phyloP scores from a whole-genome alignment of 768 basidiomycete genomes.

The Lenzites betulinus region DNA sequence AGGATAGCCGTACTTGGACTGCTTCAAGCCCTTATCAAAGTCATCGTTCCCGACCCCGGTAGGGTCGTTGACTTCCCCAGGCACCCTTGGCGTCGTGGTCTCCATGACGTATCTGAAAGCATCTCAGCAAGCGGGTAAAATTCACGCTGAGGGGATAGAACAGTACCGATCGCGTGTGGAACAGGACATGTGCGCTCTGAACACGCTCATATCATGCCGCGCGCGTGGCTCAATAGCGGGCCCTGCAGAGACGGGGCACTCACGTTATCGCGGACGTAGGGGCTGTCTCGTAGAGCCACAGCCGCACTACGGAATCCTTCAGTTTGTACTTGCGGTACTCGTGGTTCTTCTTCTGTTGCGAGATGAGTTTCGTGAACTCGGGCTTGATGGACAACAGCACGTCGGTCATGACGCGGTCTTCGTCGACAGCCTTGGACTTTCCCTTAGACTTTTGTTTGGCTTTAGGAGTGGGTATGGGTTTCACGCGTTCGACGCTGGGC shows the following conservation, averaged over 20 bases:
- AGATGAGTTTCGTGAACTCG: conserved; percentile 35
- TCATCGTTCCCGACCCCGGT: conserved; percentile 39
- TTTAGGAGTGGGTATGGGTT: background rate
- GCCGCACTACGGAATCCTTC: conserved; percentile 29
- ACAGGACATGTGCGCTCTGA: background rate
- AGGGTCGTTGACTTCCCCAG: conserved; percentile 37
- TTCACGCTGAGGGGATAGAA: background rate
- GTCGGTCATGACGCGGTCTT: conserved; percentile 35
- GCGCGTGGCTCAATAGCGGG: background rate
- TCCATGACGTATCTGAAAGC: conserved; percentile 30
- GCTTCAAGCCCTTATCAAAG: conserved; percentile 36
- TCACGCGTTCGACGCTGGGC: background rate
- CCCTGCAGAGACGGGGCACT: conserved; percentile 10
- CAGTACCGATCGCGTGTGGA: background rate
- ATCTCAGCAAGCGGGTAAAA: background rate
- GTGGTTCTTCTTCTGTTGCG: conserved; percentile 37
- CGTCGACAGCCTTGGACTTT: conserved; percentile 2
- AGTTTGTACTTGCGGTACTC: conserved; percentile 39
- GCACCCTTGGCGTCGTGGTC: conserved; percentile 32
- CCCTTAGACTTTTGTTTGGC: background rate
- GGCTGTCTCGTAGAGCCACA: conserved; percentile 38
- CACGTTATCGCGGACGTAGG: conserved; percentile 35
- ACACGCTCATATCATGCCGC: too few species aligned
- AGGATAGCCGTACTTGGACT: conserved; percentile 36
- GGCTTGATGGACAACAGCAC: conserved; percentile 37